Conservation (phyloP, 805 yeast species). For the Myxozyma melibiosi region DNA sequence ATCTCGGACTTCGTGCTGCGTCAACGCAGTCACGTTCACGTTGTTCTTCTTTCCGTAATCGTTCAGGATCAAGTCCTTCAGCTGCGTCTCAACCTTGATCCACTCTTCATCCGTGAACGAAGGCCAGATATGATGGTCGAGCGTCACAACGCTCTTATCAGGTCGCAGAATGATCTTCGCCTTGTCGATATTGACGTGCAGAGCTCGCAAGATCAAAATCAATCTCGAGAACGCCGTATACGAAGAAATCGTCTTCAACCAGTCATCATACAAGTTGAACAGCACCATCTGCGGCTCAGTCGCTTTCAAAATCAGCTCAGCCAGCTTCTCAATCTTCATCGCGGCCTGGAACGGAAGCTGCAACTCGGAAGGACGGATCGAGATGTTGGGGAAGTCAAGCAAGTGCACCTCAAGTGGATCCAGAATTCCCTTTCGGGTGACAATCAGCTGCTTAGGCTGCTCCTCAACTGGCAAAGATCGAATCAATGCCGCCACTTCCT, state of each 20-base stretch:
- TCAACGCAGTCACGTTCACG: conserved; percentile 81
- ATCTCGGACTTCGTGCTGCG: conserved; percentile 92
- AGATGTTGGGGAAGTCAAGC: conserved; percentile 92
- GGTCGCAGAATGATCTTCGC: conserved; percentile 76
- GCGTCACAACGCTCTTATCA: conserved; percentile 66
- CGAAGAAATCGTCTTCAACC: conserved; percentile 81
- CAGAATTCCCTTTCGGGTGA: conserved; percentile 83
- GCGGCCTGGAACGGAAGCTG: conserved; percentile 88
- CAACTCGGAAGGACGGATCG: conserved; percentile 85
- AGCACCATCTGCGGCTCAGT: conserved; percentile 91
- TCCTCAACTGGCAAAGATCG: conserved; percentile 89
- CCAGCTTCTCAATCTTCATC: conserved; percentile 74
- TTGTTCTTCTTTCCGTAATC: conserved; percentile 86
- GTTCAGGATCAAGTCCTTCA: conserved; percentile 81
- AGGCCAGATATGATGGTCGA: conserved; percentile 92
- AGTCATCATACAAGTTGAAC: conserved; percentile 90
- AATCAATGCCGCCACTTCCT: conserved; percentile 89
- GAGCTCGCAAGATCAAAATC: conserved; percentile 76
- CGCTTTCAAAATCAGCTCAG: conserved; percentile 78
- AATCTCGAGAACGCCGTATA: conserved; percentile 93
- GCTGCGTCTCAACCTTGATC: conserved; percentile 82
- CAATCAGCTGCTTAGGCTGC: conserved; percentile 90
- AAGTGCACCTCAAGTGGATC: conserved; percentile 97
- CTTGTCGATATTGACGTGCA: conserved; percentile 74
- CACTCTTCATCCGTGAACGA: conserved; percentile 84